phyloP scores from a whole-genome alignment of 345 rosid genomes.

The Sonneratia caseolaris region DNA sequence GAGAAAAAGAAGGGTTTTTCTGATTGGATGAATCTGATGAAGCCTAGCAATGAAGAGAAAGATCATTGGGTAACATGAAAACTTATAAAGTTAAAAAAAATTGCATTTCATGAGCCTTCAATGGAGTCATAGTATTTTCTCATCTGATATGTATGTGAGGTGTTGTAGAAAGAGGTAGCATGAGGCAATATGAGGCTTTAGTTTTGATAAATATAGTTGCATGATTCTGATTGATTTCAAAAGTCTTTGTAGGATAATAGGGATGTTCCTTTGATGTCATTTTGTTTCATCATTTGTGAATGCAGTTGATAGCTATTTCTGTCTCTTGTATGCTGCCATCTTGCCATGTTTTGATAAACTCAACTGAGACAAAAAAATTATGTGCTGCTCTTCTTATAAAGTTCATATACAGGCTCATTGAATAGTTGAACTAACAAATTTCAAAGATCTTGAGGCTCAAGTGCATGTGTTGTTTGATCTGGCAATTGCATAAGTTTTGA shows the following conservation, averaged over 20 bases:
- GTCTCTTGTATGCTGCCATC: too few species aligned
- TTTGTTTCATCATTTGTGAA: background rate
- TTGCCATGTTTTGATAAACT: too few species aligned
- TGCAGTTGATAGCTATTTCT: background rate
- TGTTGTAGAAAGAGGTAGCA: too few species aligned
- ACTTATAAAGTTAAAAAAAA: background rate
- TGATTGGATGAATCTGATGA: constrained; percentile 86
- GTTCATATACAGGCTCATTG: background rate
- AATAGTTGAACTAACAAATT: background rate
- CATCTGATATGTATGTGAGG: background rate
- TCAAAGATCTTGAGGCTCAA: background rate
- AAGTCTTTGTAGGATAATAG: too few species aligned
- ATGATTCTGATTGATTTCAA: too few species aligned
- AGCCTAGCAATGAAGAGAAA: constrained; percentile 91
- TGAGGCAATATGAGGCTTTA: too few species aligned
- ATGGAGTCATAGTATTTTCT: background rate
- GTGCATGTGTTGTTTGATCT: background rate
- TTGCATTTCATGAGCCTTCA: background rate
- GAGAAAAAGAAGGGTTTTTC: constrained; percentile 74
- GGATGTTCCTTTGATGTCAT: background rate
- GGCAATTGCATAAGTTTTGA: background rate
- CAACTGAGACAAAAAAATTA: too few species aligned
- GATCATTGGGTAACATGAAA: constrained; percentile 43
- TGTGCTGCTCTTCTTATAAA: too few species aligned
- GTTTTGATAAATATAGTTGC: background rate